A percentile compares a stretch with the other conserved stretches of the same genome.
Evolutionary conservation across 148 eudicot species (phyloP).

Genomic region (Nyssa sinensis): DNA sequence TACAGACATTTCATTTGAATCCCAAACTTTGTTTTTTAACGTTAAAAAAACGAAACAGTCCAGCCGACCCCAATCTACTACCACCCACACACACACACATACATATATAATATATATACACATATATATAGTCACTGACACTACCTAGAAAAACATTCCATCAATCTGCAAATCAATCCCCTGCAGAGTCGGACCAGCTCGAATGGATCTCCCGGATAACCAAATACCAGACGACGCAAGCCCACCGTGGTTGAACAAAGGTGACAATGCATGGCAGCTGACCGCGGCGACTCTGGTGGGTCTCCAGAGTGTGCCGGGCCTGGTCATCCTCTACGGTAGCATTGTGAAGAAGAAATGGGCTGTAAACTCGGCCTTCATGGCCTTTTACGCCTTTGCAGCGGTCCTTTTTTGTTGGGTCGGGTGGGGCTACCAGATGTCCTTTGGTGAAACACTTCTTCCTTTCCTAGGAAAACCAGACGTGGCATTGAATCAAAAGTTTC

Average conservation of each 20-base stretch:
- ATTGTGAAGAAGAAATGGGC: conserved; percentile 53
- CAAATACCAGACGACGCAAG: conserved; percentile 15
- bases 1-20: too few species aligned
- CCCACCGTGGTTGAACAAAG: conserved; percentile 44
- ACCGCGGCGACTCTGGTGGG: conserved; percentile 40
- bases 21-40: too few species aligned
- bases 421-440: conserved; percentile 39
- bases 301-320: conserved; percentile 37
- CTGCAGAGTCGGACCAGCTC: too few species aligned
- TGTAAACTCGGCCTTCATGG: conserved; percentile 46
- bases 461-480: conserved; percentile 21
- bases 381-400: conserved; percentile 46
- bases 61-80: not conserved
- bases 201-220: conserved; percentile 19
- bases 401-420: conserved; percentile 45
- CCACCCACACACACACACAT: not conserved
- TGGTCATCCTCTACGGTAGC: conserved; percentile 42
- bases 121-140: not conserved
- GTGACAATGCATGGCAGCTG: conserved; percentile 41
- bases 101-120: not conserved
- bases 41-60: too few species aligned
- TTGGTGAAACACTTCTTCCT: conserved; percentile 20
- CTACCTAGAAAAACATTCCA: not conserved
- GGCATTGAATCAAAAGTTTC: conserved; percentile 28
- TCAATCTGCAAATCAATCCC: not conserved